Conservation (phyloP, 768 basidiomycete genomes). For the Naganishia friedmannii region DNA sequence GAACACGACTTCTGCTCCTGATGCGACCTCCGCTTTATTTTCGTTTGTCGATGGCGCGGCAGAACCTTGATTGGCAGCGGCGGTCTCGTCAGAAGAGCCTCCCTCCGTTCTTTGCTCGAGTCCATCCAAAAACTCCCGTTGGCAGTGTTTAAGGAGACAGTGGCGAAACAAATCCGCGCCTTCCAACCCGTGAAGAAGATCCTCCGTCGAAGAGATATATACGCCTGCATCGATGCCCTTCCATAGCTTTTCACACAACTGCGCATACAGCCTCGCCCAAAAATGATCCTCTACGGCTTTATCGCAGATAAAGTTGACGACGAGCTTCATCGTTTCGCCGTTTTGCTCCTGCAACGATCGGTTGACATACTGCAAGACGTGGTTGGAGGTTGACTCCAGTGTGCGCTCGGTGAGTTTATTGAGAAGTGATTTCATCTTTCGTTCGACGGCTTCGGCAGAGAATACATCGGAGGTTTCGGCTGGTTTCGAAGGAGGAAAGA, state of each 20-base stretch:
- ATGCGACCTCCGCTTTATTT: slow-evolving; percentile 58
- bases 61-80: slow-evolving; percentile 66
- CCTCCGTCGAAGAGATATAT: slow-evolving; percentile 72
- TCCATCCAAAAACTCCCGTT: slow-evolving; percentile 93
- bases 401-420: slow-evolving; percentile 96
- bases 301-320: slow-evolving; percentile 91
- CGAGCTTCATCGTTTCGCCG: slow-evolving; percentile 87
- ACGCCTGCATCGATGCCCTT: slow-evolving; percentile 89
- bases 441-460: slow-evolving; percentile 79
- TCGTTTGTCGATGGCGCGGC: slow-evolving; percentile 62
- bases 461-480: background rate
- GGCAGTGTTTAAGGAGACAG: slow-evolving; percentile 91
- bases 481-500: background rate
- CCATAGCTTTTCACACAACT: slow-evolving; percentile 91
- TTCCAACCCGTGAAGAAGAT: slow-evolving; percentile 67
- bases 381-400: slow-evolving; percentile 89
- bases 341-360: slow-evolving; percentile 86
- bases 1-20: slow-evolving; percentile 60
- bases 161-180: slow-evolving; percentile 94
- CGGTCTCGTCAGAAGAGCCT: slow-evolving; percentile 78
- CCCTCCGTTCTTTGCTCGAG: slow-evolving; percentile 85
- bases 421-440: slow-evolving; percentile 83
- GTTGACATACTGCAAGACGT: slow-evolving; percentile 93
- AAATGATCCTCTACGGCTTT: slow-evolving; percentile 94
- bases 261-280: slow-evolving; percentile 97